Evolutionary conservation across 176 grass and related monocot species (phyloP), one percentile per base, ranked within the genome.

Genomic region (Juncus effusus): DNA sequence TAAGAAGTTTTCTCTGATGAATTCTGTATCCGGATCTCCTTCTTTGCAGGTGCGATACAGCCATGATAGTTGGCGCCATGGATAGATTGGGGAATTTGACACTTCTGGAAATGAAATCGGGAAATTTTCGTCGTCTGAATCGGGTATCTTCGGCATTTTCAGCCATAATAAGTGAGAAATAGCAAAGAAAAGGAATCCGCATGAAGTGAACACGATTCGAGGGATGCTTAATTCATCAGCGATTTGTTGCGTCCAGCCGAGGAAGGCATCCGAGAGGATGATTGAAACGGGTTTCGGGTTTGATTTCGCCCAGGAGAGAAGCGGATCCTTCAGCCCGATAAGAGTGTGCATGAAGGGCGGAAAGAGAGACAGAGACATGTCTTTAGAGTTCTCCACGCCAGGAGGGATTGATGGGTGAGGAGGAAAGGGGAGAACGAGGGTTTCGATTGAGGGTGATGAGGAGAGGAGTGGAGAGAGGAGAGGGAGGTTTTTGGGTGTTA

Each of bases 171-270:
- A 88, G 55, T 83, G 78, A 0, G 76, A 66, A 16, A 79, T 7
- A 2, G 64, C 79, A 59, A 67, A 39, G 13, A 67, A 76, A 13
- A 88, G 82, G 45, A 87, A 39, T 38, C 79, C 79, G 0, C 64
- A 77, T 5, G 90, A 70, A 40, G 59, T 75, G 76, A 94, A 88
- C 41, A 80, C 66, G 7, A 93, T 0, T 6, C 85, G 76, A n/a
- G 76, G 82, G 49, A 74, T 65, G 12, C 64, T 73, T 37, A 94
- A 52, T 36, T 88, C 67, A 2, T 35, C 76, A 2, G 84, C 78
- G 13, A 88, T 70, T 4, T 76, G 78, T 19, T 88, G 85, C 61
- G 78, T 82, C 89, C 89, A 94, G 7, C 79, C 81, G 28, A 78
- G 60, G 72, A 94, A 89, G 37, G 79, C 74, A 50, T 94, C 82